Evolutionary conservation across 306 rosid species (phyloP), one percentile per base, ranked within the genome.

Genomic region (Cucurbita pepo): DNA sequence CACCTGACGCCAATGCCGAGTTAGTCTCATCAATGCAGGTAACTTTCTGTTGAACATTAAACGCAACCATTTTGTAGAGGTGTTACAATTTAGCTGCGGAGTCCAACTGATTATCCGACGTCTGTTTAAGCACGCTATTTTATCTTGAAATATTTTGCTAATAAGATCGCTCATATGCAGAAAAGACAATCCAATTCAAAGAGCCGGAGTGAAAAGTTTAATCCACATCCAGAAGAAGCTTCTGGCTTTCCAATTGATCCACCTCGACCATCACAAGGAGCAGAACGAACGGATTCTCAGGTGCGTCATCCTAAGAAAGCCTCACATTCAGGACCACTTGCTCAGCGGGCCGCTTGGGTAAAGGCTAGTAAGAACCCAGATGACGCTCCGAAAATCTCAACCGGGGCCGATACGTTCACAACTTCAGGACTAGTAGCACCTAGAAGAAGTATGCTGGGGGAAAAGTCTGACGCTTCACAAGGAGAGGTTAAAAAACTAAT

Each of bases 1-100:
- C 99, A 36, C 99, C 99, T 59, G 97, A 95, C 79, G 99, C 99
- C 81, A 95, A 95, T 85, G 99, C 99, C 71, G 99, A 95, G 79
- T 81, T 95, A 77, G 91, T 82, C 57, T 66, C 81, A 79, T 95
- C 99, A 72, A 91, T 95, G 95, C 97, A 89, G 99, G 99, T 94
- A 74, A 48, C 59, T 55, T 65, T 51, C 48, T 75, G 77, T 75
- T 64, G 8, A 47, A 44, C 1, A 2, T 65, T 44, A 64, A 18
- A 43, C 48, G 6, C 10, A n/a, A 21, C 47, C 22, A 36, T 37
- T 0, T 60, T 16, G 21, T 19, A 43, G 40, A 13, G 72, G 54
- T 1, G 72, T 13, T 66, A 54, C 18, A 44, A 41, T 64, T 10
- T 64, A 37, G 44, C 6, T 60, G 44, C 21, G 21, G 44, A 60